Conservation (phyloP, 768 basidiomycete genomes). For the Naganishia onofrii region DNA sequence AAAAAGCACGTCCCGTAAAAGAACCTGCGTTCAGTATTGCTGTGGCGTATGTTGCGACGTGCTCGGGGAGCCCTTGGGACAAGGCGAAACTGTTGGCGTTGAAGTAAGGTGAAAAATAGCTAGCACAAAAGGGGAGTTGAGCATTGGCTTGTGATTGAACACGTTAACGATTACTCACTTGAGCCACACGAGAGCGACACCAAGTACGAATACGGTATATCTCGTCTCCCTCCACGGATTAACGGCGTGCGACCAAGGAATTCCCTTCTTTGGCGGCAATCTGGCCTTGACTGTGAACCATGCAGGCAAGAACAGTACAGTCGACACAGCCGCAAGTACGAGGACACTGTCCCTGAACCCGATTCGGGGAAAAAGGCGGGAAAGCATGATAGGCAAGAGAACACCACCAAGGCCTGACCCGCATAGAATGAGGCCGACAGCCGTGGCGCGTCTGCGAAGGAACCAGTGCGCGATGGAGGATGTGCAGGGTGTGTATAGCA, state of each 20-base stretch:
- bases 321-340: slow-evolving; percentile 46
- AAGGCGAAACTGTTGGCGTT: slow-evolving; percentile 39
- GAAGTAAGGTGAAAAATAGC: slow-evolving; percentile 48
- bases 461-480: slow-evolving; percentile 50
- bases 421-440: slow-evolving; percentile 45
- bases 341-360: slow-evolving; percentile 45
- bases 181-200: slow-evolving; percentile 41
- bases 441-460: slow-evolving; percentile 40
- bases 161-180: slow-evolving; percentile 36
- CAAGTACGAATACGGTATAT: slow-evolving; percentile 42
- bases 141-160: not conserved
- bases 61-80: slow-evolving; percentile 35
- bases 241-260: slow-evolving; percentile 37
- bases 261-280: slow-evolving; percentile 39
- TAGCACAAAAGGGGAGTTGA: not conserved
- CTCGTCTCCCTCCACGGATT: slow-evolving; percentile 42
- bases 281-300: slow-evolving; percentile 48
- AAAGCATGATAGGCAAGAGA: slow-evolving; percentile 47
- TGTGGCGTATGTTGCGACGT: slow-evolving; percentile 41
- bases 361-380: slow-evolving; percentile 36
- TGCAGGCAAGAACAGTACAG: slow-evolving; percentile 43
- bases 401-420: slow-evolving; percentile 47
- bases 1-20: slow-evolving; percentile 40
- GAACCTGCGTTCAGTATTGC: slow-evolving; percentile 44
- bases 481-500: slow-evolving; percentile 44